Evolutionary conservation across 331 rosid genomes (phyloP), one percentile per base, ranked within the genome.

Genomic region (Telfairia occidentalis): DNA sequence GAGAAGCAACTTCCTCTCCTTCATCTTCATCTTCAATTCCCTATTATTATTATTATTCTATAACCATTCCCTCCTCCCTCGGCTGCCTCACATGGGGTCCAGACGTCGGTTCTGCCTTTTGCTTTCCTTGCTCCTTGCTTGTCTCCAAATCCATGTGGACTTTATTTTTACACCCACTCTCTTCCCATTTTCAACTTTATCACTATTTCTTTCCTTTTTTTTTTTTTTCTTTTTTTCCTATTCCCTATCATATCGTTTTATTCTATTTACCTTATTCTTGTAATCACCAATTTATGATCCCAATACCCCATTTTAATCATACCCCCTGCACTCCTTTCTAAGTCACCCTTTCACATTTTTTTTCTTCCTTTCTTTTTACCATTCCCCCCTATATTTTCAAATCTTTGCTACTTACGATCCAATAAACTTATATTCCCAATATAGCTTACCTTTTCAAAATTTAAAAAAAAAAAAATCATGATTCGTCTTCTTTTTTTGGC

Each of bases 71-170:
- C 55, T 21, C 16, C 73, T 10, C 52, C 40, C 52, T 11, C 73
- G 12, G 52, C 19, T 74, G n/a, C 2, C 52, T 83, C 91, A 87
- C 87, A 88, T 87, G 91, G 84, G 63, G 57, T 42, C 28, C 55
- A 37, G 71, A 37, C 71, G 71, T 64, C 71, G 71, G 71, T 64
- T 64, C 71, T 37, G 71, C 71, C 71, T 64, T 64, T 64, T 64
- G 30, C 71, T 64, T 64, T 64, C 71, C 71, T 64, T 37, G 71
- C 30, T 77, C 23, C 35, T 67, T 67, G 73, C 73, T 42, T 67
- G 73, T 67, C 73, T 67, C 73, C 32, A 67, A 67, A 42, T 40
- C 53, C 73, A 67, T 67, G 73, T 67, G 73, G 71, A n/a, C 73
- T 67, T 67, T 67, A 67, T 40, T 40, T 40, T 5, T 40, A 42